phyloP scores from a whole-genome alignment of 2,329 filamentous ascomycete genomes.

The Dichotomopilus funicola region DNA sequence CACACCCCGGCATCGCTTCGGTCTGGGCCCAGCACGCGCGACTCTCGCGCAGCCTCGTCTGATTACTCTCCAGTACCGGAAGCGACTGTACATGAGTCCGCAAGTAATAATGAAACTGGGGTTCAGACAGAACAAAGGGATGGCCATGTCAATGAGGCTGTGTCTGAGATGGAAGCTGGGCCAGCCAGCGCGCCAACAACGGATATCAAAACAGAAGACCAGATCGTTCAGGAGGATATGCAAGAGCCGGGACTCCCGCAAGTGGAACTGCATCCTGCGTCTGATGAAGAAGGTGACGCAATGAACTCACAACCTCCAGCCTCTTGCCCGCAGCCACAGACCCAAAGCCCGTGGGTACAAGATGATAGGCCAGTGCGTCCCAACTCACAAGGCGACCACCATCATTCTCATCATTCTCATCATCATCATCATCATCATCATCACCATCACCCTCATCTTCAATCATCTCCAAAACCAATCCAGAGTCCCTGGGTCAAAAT shows the following conservation, averaged over 20 bases:
- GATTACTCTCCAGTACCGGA: neutral
- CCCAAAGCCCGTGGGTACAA: slow-evolving; percentile 12
- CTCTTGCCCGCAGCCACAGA: neutral
- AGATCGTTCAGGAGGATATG: slow-evolving; percentile 2
- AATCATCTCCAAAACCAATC: slow-evolving; percentile 17
- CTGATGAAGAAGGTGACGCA: neutral
- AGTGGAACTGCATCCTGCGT: neutral
- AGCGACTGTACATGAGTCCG: too few species aligned
- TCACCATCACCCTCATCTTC: too few species aligned
- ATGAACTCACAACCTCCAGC: neutral
- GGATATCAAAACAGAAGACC: neutral
- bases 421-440: too few species aligned
- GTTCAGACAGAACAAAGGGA: too few species aligned
- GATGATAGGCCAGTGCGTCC: neutral
- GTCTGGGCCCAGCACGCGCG: neutral
- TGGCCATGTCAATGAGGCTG: neutral
- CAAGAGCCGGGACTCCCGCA: neutral
- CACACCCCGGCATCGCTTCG: neutral
- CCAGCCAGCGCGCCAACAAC: neutral
- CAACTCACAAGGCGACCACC: too few species aligned
- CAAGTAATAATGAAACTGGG: too few species aligned
- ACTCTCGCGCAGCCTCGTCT: neutral
- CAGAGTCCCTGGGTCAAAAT: slow-evolving; percentile 28
- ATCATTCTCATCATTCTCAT: too few species aligned
- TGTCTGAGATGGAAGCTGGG: neutral